phyloP scores from a whole-genome alignment of 345 rosid genomes.

The Ceriops zippeliana region DNA sequence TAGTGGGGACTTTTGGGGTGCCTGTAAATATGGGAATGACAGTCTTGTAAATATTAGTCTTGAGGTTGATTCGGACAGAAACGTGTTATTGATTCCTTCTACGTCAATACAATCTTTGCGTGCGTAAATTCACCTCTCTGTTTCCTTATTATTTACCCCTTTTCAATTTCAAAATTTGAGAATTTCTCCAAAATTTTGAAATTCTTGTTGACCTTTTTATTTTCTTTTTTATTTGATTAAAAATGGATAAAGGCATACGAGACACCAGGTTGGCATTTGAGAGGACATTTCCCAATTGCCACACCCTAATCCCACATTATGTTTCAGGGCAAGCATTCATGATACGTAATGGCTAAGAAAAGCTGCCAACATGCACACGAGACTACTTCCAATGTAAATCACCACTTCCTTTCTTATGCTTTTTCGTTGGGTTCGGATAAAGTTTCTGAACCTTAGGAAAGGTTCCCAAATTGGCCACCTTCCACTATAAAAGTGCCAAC shows the following conservation, averaged over 20 bases:
- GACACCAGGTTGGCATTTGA: neutral
- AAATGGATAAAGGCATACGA: too few species aligned
- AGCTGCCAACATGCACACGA: too few species aligned
- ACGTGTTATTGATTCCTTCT: conserved; percentile 11
- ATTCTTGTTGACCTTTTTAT: too few species aligned
- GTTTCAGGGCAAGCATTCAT: neutral
- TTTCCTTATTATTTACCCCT: neutral
- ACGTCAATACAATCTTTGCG: conserved; percentile 2
- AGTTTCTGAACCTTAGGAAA: too few species aligned
- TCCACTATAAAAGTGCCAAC: neutral
- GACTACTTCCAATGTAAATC: neutral
- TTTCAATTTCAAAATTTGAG: neutral
- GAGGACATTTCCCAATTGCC: too few species aligned
- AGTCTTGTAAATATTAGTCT: conserved; percentile 9
- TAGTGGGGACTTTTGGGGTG: conserved; percentile 1
- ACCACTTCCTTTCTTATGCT: neutral
- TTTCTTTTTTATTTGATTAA: too few species aligned
- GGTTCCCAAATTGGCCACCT: neutral
- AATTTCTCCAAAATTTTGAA: too few species aligned
- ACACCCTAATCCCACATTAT: neutral
- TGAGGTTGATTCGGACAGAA: neutral
- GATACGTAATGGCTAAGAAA: neutral
- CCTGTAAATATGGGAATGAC: conserved; percentile 12
- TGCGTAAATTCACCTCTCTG: neutral
- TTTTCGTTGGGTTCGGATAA: neutral